These are phyloP conservation scores for Groenewaldozyma salmanticensis DNA, from an alignment of 805 yeast species.

Conservation along the genomic window DNA sequence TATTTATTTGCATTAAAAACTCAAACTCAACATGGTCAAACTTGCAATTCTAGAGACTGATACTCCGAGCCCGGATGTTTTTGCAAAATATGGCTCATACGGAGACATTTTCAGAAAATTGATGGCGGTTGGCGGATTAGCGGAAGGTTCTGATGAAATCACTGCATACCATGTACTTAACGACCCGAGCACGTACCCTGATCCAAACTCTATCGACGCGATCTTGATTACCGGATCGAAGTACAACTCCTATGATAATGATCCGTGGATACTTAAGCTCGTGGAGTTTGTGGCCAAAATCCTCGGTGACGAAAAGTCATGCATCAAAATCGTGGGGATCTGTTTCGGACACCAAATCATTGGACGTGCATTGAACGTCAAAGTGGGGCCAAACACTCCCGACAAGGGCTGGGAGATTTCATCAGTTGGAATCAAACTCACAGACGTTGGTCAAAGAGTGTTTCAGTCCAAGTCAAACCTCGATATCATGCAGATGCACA, in stretches of 20 bases:
- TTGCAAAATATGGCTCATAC: conserved; percentile 24
- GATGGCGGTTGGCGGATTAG: conserved; percentile 21
- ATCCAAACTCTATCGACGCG: conserved; percentile 20
- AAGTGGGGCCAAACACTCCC: conserved; percentile 46
- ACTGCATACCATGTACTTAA: conserved; percentile 23
- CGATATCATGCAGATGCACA: conserved; percentile 46
- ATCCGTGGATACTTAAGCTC: conserved; percentile 28
- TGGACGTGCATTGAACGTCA: conserved; percentile 54
- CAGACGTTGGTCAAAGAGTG: conserved; percentile 32
- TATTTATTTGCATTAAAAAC: no score
- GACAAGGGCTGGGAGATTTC: conserved; percentile 76
- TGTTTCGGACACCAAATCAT: conserved; percentile 87
- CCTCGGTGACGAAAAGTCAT: conserved; percentile 12
- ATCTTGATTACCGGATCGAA: conserved; percentile 32
- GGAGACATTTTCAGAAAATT: conserved; percentile 24
- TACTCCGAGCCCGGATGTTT: conserved; percentile 20
- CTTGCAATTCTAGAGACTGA: conserved; percentile 30
- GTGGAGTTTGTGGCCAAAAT: conserved; percentile 19
- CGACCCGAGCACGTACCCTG: conserved; percentile 22
- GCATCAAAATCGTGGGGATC: conserved; percentile 35
- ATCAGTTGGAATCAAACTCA: conserved; percentile 38
- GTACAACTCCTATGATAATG: conserved; percentile 26
- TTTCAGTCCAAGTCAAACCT: conserved; percentile 23
- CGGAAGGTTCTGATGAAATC: conserved; percentile 11
- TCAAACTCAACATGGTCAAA: no score